Percentiles rank a stretch among this genome's conserved stretches.
Conservation (phyloP, 208 protist species). For the Acanthamoeba castellanii region DNA sequence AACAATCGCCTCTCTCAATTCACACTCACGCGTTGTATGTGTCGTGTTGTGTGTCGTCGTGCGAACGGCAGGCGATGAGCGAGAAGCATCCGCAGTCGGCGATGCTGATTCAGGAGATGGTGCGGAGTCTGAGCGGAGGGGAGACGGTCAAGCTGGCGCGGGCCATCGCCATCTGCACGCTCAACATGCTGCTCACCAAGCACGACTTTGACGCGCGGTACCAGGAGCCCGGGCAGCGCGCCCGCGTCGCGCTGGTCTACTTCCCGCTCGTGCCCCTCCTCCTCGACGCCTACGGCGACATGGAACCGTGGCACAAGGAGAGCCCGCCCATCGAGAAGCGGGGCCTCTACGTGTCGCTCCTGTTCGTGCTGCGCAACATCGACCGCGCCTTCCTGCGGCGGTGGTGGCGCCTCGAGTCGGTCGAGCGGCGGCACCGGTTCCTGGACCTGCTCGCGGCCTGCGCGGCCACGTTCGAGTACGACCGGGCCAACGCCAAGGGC, state of each 20-base stretch:
- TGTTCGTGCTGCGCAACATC: conserved; percentile 46
- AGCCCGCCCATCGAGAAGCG: conserved; percentile 34
- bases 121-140: not conserved
- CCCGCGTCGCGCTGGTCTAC: conserved; percentile 55
- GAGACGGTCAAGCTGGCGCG: conserved; percentile 46
- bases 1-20: not conserved
- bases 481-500: conserved; percentile 1
- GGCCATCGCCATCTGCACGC: conserved; percentile 64
- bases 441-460: conserved; percentile 49
- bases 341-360: conserved; percentile 33
- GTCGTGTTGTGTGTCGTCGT: too few relatives aligned
- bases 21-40: too few relatives aligned
- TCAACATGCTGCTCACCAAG: conserved; percentile 72
- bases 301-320: conserved; percentile 63
- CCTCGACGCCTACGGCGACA: conserved; percentile 16
- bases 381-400: conserved; percentile 33
- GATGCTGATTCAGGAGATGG: conserved; percentile 13
- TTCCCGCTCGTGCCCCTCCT: conserved; percentile 56
- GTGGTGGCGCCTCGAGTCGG: conserved; percentile 44
- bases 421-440: not conserved
- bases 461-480: conserved; percentile 62
- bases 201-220: conserved; percentile 69
- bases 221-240: not conserved
- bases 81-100: not conserved
- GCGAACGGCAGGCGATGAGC: not conserved